A percentile compares a stretch with the other conserved stretches of the same genome.
phyloP scores from a whole-genome alignment of 2,329 filamentous ascomycete genomes.

The Aschersonia sp. region DNA sequence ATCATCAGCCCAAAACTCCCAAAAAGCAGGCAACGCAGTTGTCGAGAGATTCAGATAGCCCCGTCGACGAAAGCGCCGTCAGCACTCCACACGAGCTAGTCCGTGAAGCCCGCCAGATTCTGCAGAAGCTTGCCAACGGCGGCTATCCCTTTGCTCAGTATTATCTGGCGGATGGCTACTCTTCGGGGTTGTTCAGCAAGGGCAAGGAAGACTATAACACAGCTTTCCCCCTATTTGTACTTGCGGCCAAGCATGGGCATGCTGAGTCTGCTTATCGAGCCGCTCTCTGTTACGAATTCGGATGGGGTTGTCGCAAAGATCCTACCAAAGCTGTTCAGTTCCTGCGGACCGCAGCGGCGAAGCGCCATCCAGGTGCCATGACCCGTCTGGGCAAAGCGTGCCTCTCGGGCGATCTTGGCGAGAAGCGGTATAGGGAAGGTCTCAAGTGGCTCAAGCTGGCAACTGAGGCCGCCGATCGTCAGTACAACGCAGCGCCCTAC shows the following conservation, averaged over 20 bases:
- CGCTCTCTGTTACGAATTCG: slow-evolving; percentile 93
- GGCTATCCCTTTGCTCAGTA: slow-evolving; percentile 97
- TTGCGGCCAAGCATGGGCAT: slow-evolving; percentile 92
- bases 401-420: slow-evolving; percentile 75
- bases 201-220: slow-evolving; percentile 83
- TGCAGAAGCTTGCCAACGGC: slow-evolving; percentile 72
- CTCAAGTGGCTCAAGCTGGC: slow-evolving; percentile 95
- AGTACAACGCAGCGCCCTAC: slow-evolving; percentile 89
- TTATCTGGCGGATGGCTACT: slow-evolving; percentile 88
- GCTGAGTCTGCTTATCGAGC: slow-evolving; percentile 91
- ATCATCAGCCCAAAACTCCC: slow-evolving; percentile 29
- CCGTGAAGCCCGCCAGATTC: slow-evolving; percentile 75
- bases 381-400: slow-evolving; percentile 84
- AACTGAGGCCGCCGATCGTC: slow-evolving; percentile 72
- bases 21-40: slow-evolving; percentile 30
- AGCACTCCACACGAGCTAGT: slow-evolving; percentile 54
- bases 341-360: slow-evolving; percentile 77
- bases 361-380: slow-evolving; percentile 91
- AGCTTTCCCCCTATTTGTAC: slow-evolving; percentile 82
- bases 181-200: slow-evolving; percentile 89
- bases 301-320: slow-evolving; percentile 88
- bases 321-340: slow-evolving; percentile 88
- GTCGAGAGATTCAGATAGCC: slow-evolving; percentile 30
- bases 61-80: slow-evolving; percentile 28
- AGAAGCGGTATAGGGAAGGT: slow-evolving; percentile 77